Evolutionary conservation across 2,329 filamentous ascomycete genomes (phyloP).

Genomic region (Furcasterigmium furcatum): DNA sequence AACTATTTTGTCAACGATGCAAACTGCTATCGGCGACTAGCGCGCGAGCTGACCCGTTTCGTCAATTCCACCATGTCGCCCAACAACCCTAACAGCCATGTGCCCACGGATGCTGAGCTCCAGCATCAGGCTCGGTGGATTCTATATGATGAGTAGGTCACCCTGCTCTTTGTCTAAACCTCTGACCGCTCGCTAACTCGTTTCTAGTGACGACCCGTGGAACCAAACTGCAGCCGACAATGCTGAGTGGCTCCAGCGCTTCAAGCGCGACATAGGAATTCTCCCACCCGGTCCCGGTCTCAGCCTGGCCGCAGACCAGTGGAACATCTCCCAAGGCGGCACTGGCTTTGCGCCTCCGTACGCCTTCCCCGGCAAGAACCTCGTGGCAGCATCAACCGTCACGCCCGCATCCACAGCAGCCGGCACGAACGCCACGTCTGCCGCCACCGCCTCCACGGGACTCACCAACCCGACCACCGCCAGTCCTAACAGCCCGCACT

Average conservation of each 20-base stretch:
- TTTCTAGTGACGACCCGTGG: constrained; percentile 55
- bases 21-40: constrained; percentile 57
- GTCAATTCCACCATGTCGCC: constrained; percentile 50
- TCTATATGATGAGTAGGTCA: constrained; percentile 52
- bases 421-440: constrained; percentile 13
- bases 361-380: constrained; percentile 37
- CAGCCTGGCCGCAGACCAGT: constrained; percentile 28
- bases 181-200: constrained; percentile 13
- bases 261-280: constrained; percentile 57
- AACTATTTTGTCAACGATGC: constrained; percentile 55
- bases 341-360: constrained; percentile 55
- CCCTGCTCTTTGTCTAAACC: background rate
- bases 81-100: constrained; percentile 57
- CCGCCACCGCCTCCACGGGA: constrained; percentile 7
- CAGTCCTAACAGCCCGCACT: constrained; percentile 5
- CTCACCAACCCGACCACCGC: background rate
- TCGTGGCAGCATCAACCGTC: constrained; percentile 7
- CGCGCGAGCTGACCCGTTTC: constrained; percentile 50
- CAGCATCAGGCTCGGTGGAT: constrained; percentile 62
- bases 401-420: background rate
- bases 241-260: constrained; percentile 59
- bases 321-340: constrained; percentile 47
- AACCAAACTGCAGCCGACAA: constrained; percentile 64
- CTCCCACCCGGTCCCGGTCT: constrained; percentile 49
- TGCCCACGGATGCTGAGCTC: constrained; percentile 60